Evolutionary conservation across 345 rosid species (phyloP).

Genomic region (Angophora floribunda): DNA sequence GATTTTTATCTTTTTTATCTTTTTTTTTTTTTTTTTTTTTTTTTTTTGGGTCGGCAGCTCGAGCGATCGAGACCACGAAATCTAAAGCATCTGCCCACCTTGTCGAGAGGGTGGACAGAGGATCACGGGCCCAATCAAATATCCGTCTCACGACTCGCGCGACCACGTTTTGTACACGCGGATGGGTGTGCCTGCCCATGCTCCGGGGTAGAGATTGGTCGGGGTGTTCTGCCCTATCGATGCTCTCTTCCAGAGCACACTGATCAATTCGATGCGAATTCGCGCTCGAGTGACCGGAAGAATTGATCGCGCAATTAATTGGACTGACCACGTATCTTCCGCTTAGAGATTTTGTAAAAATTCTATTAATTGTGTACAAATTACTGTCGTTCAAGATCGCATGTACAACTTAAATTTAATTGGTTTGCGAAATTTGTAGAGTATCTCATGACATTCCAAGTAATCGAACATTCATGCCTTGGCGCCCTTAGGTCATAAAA

Average conservation of each 20-base stretch:
- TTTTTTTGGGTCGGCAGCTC: neutral
- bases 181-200: neutral
- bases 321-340: fast-evolving
- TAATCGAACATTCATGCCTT: neutral
- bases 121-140: neutral
- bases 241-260: neutral
- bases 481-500: fast-evolving
- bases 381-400: too few species aligned
- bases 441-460: fast-evolving
- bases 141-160: neutral
- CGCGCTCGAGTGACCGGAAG: fast-evolving
- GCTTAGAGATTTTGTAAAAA: neutral
- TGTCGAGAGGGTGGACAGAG: neutral
- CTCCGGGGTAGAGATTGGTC: neutral
- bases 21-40: neutral
- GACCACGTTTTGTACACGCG: neutral
- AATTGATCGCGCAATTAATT: fast-evolving
- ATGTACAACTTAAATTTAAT: too few species aligned
- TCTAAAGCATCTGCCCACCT: neutral
- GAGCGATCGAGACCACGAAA: neutral
- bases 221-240: neutral
- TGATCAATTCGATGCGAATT: neutral
- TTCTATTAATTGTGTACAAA: neutral
- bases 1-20: neutral
- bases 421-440: fast-evolving